Percentiles rank a stretch among this genome's conserved stretches.
Evolutionary conservation across 2,329 filamentous ascomycete genomes (phyloP).

Genomic region (Arachnopeziza araneosa): DNA sequence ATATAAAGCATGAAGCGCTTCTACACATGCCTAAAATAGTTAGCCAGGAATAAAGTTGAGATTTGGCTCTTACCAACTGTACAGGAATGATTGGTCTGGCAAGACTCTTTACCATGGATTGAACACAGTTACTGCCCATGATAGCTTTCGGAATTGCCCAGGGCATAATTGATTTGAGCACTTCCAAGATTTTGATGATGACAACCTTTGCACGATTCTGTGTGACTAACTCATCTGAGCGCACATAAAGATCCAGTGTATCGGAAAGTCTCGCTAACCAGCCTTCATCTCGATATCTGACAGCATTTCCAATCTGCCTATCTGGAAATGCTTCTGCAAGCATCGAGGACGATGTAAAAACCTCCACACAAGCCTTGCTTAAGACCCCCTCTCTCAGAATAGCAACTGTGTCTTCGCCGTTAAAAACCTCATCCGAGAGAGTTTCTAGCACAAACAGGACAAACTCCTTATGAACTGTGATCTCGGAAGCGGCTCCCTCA

Average conservation of each 20-base stretch:
- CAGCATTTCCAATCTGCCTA: constrained; percentile 54
- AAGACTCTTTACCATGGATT: constrained; percentile 65
- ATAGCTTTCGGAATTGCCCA: constrained; percentile 88
- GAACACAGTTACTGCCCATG: constrained; percentile 62
- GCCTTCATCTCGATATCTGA: constrained; percentile 75
- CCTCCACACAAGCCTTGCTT: constrained; percentile 86
- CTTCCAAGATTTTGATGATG: constrained; percentile 69
- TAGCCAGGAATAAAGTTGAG: constrained; percentile 8
- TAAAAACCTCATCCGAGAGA: constrained; percentile 90
- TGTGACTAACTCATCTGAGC: constrained; percentile 62
- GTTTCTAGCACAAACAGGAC: constrained; percentile 86
- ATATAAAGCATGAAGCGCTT: constrained; percentile 80
- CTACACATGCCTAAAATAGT: constrained; percentile 60
- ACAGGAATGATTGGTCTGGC: constrained; percentile 65
- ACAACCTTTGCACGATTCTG: constrained; percentile 65
- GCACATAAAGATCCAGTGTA: constrained; percentile 63
- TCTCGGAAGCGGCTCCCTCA: constrained; percentile 38
- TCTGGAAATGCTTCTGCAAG: constrained; percentile 72
- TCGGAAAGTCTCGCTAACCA: constrained; percentile 77
- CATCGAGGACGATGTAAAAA: constrained; percentile 76
- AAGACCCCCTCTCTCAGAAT: constrained; percentile 77
- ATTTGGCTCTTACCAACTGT: constrained; percentile 56
- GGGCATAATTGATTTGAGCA: constrained; percentile 71
- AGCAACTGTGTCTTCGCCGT: constrained; percentile 80
- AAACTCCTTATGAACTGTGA: constrained; percentile 66